Evolutionary conservation across 805 yeast species (phyloP), one percentile per base, ranked within the genome.

Genomic region (Spathaspora boniae): DNA sequence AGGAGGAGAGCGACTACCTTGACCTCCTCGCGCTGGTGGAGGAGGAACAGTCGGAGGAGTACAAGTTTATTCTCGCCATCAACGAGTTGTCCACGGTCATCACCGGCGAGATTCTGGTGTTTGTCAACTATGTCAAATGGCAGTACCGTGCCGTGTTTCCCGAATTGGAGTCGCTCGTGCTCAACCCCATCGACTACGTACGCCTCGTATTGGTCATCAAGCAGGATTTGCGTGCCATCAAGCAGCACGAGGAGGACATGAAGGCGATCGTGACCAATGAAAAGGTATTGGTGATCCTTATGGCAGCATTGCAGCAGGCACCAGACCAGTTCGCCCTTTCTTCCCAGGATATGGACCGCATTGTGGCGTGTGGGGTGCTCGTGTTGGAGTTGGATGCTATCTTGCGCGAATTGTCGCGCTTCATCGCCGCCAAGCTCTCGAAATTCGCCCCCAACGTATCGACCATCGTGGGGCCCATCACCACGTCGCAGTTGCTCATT

Each of bases 371-470:
- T 0, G 74, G 85, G 43, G 60, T 65, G 2, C 51, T 75, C 3
- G 51, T 84, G 1, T 34, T 72, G 4, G 59, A 63, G 6, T 60
- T 86, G 9, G 64, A 70, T 28, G 57, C 53, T 0, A 59, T 75
- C 1, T 64, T 73, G 37, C 40, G 40, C 2, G 55, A 58, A 24
- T 67, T 87, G 6, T 68, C 78, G 1, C 38, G 51, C 1, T 82
- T 72, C 47, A 76, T 87, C 11, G 64, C 89, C 0, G 53, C 68
- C 1, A 73, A 78, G 46, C 67, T 85, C 16, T 60, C 72, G 2
- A 51, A 57, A 2, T 71, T 80, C 45, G 94, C 96, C 0, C 98
- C 98, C 2, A 91, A 93, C 54, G 58, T 86, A 1, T 68, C 86
- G 3, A 76, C 76, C 0, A 62, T 93, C 6, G 67, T 91, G 2